Evolutionary conservation across 345 rosid species (phyloP).

Genomic region (Rhodamnia argentea): DNA sequence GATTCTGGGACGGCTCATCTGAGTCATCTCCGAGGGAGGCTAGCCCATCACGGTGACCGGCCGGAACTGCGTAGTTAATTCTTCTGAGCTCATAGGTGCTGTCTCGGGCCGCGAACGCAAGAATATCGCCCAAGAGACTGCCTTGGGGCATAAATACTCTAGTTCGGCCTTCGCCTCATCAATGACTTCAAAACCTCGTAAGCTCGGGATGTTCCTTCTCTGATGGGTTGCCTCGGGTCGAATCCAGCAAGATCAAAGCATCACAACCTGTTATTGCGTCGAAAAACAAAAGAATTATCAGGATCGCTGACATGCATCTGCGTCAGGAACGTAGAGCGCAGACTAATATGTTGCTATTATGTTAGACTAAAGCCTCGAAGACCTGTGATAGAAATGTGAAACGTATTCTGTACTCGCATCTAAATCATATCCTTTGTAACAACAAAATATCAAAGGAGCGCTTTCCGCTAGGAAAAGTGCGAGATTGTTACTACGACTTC

Average conservation of each 20-base stretch:
- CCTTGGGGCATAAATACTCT: background rate
- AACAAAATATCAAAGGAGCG: background rate
- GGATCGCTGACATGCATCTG: background rate
- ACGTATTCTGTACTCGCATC: background rate
- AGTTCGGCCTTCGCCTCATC: slow-evolving; percentile 2
- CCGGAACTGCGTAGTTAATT: slow-evolving; percentile 2
- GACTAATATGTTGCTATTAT: background rate
- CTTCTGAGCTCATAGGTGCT: slow-evolving; percentile 1
- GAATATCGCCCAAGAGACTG: background rate
- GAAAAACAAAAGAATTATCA: background rate
- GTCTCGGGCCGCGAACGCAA: slow-evolving; percentile 1
- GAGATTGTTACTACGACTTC: background rate
- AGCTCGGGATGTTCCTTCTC: slow-evolving; percentile 11
- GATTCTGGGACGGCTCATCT: background rate
- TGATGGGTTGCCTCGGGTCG: background rate
- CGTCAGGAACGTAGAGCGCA: background rate
- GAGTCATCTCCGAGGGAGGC: background rate
- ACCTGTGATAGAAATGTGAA: background rate
- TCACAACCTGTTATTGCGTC: slow-evolving; percentile 8
- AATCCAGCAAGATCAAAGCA: slow-evolving; percentile 10
- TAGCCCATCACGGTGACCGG: slow-evolving; percentile 8
- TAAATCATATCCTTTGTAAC: background rate
- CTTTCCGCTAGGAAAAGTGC: background rate
- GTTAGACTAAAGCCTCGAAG: too few species aligned
- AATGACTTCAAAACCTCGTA: slow-evolving; percentile 6